Conservation (phyloP, 805 yeast species). For the Yamadazyma phyllophila region DNA sequence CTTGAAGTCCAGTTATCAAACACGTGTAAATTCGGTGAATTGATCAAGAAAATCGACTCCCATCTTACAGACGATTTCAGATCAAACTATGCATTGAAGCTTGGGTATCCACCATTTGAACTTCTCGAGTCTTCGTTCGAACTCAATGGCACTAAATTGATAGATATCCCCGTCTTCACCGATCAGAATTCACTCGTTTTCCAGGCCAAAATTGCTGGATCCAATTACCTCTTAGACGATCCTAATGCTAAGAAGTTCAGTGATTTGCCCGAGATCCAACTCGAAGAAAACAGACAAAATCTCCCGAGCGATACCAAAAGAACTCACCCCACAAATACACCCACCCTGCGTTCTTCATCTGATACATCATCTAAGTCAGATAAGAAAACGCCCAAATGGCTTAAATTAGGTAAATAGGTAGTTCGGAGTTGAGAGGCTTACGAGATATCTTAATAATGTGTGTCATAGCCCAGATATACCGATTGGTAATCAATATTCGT, state of each 20-base stretch:
- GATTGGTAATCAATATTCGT: too few relatives aligned
- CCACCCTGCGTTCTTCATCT: background rate
- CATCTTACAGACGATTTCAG: constrained; percentile 26
- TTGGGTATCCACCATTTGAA: constrained; percentile 40
- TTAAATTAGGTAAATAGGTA: constrained; percentile 16
- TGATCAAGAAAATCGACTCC: constrained; percentile 35
- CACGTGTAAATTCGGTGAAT: constrained; percentile 34
- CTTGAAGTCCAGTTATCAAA: constrained; percentile 31
- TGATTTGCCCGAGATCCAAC: constrained; percentile 35
- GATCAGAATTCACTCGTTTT: constrained; percentile 33
- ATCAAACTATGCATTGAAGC: constrained; percentile 30
- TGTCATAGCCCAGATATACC: too few relatives aligned
- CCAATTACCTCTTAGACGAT: constrained; percentile 7
- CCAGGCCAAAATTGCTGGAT: constrained; percentile 20
- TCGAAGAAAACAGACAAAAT: constrained; percentile 31
- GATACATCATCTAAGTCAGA: background rate
- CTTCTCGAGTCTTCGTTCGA: constrained; percentile 26
- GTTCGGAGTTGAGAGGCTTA: too few relatives aligned
- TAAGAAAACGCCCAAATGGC: constrained; percentile 25
- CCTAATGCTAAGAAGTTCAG: constrained; percentile 18
- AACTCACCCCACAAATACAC: too few relatives aligned
- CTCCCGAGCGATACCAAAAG: constrained; percentile 26
- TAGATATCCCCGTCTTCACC: constrained; percentile 29
- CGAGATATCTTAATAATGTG: too few relatives aligned
- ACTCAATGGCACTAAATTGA: constrained; percentile 24